A percentile compares a stretch with the other conserved stretches of the same genome.
Conservation (phyloP, 2,329 filamentous ascomycete species). For the Plenodomus biglobosus region DNA sequence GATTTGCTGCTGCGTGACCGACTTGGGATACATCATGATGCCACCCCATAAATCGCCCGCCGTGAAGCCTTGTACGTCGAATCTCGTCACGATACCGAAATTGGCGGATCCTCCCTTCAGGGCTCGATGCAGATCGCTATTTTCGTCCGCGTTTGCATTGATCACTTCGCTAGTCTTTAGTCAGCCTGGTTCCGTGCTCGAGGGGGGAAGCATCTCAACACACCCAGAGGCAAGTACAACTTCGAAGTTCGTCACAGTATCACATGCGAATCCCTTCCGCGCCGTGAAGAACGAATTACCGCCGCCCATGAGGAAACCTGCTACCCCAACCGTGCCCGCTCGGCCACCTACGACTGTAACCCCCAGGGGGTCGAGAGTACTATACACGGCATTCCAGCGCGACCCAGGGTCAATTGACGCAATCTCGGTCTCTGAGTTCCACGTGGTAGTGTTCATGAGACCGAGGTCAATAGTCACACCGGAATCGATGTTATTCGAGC, state of each 20-base stretch:
- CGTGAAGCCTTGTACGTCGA: slow-evolving; percentile 23
- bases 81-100: slow-evolving; percentile 32
- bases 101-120: slow-evolving; percentile 38
- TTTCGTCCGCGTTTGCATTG: slow-evolving; percentile 39
- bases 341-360: slow-evolving; percentile 28
- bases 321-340: slow-evolving; percentile 30
- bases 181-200: slow-evolving; percentile 16
- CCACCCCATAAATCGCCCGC: slow-evolving; percentile 30
- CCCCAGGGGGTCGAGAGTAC: slow-evolving; percentile 14
- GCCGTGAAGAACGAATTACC: slow-evolving; percentile 31
- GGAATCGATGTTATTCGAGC: slow-evolving; percentile 30
- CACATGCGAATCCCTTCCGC: slow-evolving; percentile 27
- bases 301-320: slow-evolving; percentile 31
- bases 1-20: slow-evolving; percentile 17
- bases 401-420: slow-evolving; percentile 30
- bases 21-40: slow-evolving; percentile 16
- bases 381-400: slow-evolving; percentile 43
- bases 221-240: slow-evolving; percentile 45
- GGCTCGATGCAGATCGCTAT: slow-evolving; percentile 44
- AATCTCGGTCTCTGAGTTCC: slow-evolving; percentile 10
- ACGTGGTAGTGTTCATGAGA: slow-evolving; percentile 22
- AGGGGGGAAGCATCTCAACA: not conserved
- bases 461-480: slow-evolving; percentile 35
- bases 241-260: slow-evolving; percentile 34
- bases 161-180: slow-evolving; percentile 27